Conservation (phyloP, 2,329 filamentous ascomycete genomes). For the Neospermospora avenae region DNA sequence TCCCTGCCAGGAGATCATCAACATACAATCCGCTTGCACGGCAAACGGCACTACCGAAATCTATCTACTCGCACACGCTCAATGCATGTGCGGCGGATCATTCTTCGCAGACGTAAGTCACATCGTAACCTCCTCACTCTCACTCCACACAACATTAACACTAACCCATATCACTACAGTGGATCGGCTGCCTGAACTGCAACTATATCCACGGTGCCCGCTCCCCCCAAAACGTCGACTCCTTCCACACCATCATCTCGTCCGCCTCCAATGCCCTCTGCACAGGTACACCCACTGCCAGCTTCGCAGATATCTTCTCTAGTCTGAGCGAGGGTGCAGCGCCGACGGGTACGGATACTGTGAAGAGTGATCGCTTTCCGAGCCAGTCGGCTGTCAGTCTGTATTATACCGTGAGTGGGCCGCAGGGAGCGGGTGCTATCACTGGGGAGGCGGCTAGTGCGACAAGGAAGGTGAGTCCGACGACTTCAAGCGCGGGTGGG, state of each 20-base stretch:
- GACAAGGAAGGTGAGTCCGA: slow-evolving; percentile 30
- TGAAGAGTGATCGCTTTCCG: slow-evolving; percentile 35
- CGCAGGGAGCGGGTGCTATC: slow-evolving; percentile 41
- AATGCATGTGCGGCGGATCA: slow-evolving; percentile 43
- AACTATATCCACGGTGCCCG: slow-evolving; percentile 41
- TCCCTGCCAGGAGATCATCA: slow-evolving; percentile 36
- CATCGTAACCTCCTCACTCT: no score
- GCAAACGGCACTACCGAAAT: slow-evolving; percentile 36
- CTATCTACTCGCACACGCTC: slow-evolving; percentile 32
- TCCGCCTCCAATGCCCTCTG: slow-evolving; percentile 39
- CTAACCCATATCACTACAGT: slow-evolving; percentile 17
- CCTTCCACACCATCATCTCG: slow-evolving; percentile 37
- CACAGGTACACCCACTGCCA: slow-evolving; percentile 38
- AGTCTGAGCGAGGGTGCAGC: slow-evolving; percentile 31
- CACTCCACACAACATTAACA: not conserved
- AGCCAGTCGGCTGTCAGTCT: slow-evolving; percentile 41
- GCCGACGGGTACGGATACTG: slow-evolving; percentile 34
- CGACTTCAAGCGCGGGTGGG: not conserved
- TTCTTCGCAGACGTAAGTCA: slow-evolving; percentile 39
- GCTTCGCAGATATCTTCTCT: slow-evolving; percentile 37
- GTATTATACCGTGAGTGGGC: slow-evolving; percentile 41
- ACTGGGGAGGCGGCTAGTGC: slow-evolving; percentile 41
- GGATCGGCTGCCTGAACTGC: slow-evolving; percentile 42
- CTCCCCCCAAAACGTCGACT: slow-evolving; percentile 36
- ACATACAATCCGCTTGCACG: slow-evolving; percentile 36